phyloP scores from a whole-genome alignment of 2,329 filamentous ascomycete species.

The Diplocarpon rosae region DNA sequence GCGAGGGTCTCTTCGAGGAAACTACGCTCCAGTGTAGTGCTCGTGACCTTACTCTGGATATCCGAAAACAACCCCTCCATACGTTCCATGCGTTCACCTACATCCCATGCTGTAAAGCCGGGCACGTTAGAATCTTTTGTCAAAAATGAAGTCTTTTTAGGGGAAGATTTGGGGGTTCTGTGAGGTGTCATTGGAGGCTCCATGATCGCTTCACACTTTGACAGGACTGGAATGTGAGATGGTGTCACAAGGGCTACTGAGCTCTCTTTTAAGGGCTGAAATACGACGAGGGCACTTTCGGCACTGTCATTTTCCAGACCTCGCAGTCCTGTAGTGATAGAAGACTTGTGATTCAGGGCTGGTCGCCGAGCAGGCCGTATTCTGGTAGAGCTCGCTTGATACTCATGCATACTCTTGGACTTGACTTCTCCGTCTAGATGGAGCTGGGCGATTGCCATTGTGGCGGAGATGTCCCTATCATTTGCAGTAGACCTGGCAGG shows the following conservation, averaged over 20 bases:
- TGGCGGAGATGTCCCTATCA: slow-evolving; percentile 29
- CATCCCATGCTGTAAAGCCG: slow-evolving; percentile 61
- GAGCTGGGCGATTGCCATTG: slow-evolving; percentile 29
- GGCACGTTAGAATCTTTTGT: slow-evolving; percentile 64
- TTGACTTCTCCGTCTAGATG: slow-evolving; percentile 19
- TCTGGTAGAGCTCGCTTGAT: slow-evolving; percentile 15
- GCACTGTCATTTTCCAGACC: slow-evolving; percentile 16
- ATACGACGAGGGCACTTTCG: slow-evolving; percentile 22
- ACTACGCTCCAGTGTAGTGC: slow-evolving; percentile 55
- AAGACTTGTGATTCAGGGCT: slow-evolving; percentile 15
- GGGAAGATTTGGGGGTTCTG: slow-evolving; percentile 31
- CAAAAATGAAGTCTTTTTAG: slow-evolving; percentile 43
- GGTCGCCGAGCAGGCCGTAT: slow-evolving; percentile 6
- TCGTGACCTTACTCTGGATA: slow-evolving; percentile 62
- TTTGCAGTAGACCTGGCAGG: slow-evolving; percentile 12
- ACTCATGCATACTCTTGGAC: slow-evolving; percentile 6
- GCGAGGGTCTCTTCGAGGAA: slow-evolving; percentile 64
- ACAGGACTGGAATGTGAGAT: slow-evolving; percentile 26
- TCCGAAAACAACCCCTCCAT: slow-evolving; percentile 65
- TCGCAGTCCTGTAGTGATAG: slow-evolving; percentile 13
- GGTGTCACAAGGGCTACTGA: slow-evolving; percentile 26
- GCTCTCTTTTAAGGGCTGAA: slow-evolving; percentile 15
- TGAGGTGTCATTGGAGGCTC: slow-evolving; percentile 26
- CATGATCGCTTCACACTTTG: slow-evolving; percentile 19
- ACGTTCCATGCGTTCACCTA: slow-evolving; percentile 62